Evolutionary conservation across 352 stramenopile species (phyloP).

Genomic region (Saprolegnia diclina): DNA sequence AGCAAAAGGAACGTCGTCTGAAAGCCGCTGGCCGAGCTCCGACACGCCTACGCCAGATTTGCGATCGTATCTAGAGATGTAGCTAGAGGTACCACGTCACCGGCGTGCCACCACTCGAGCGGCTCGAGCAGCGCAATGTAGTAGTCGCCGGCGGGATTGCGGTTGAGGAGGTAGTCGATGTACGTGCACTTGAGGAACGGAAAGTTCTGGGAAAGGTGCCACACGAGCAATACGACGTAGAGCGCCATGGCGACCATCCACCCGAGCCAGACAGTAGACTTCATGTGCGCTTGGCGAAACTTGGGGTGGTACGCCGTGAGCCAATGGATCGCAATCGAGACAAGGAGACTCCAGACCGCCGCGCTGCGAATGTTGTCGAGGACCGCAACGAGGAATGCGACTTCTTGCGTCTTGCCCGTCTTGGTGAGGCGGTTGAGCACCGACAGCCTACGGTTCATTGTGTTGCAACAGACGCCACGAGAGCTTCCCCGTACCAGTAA

Average conservation of each 20-base stretch:
- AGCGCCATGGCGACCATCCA: conserved; percentile 62
- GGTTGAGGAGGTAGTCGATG: conserved; percentile 84
- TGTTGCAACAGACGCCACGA: neutral
- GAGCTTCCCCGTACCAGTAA: neutral
- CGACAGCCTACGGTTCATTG: conserved; percentile 2
- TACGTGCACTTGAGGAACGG: conserved; percentile 83
- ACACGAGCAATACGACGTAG: conserved; percentile 61
- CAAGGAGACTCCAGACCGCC: conserved; percentile 76
- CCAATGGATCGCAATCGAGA: conserved; percentile 82
- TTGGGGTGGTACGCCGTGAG: conserved; percentile 64
- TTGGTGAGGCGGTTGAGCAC: conserved; percentile 36
- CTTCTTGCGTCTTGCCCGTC: conserved; percentile 42
- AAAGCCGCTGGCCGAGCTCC: conserved; percentile 39
- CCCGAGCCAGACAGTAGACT: conserved; percentile 45
- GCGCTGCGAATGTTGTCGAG: conserved; percentile 48
- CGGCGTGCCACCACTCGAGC: conserved; percentile 70
- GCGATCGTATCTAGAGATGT: conserved; percentile 57
- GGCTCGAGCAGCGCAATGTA: conserved; percentile 43
- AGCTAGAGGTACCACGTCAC: conserved; percentile 58
- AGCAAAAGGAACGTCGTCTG: neutral
- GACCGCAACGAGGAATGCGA: conserved; percentile 75
- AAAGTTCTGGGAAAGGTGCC: conserved; percentile 55
- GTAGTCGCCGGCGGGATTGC: conserved; percentile 37
- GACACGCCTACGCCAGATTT: conserved; percentile 48
- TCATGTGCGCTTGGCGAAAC: conserved; percentile 43